Evolutionary conservation across 2,329 filamentous ascomycete genomes (phyloP).

Genomic region (Fusarium nodosum): DNA sequence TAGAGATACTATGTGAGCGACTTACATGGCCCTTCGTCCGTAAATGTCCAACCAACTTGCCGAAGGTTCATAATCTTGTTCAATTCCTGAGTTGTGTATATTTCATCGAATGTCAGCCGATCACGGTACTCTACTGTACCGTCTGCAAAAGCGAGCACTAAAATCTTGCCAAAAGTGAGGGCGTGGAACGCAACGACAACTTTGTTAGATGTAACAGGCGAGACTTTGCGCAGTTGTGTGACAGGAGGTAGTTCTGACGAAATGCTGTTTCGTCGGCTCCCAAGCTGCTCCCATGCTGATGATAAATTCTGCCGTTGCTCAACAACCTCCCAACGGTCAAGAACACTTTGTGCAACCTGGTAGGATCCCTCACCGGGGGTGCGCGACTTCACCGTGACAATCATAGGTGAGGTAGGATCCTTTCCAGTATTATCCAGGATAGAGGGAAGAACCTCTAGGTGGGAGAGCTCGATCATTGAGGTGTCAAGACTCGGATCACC

Average conservation of each 20-base stretch:
- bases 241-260: constrained; percentile 52
- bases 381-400: constrained; percentile 81
- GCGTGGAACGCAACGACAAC: constrained; percentile 76
- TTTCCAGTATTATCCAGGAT: constrained; percentile 71
- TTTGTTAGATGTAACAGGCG: constrained; percentile 79
- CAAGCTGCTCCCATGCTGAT: constrained; percentile 81
- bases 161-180: constrained; percentile 76
- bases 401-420: constrained; percentile 68
- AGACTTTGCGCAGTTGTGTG: constrained; percentile 70
- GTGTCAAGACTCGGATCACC: constrained; percentile 61
- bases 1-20: neutral
- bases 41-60: constrained; percentile 83
- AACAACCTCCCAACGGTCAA: constrained; percentile 87
- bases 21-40: constrained; percentile 74
- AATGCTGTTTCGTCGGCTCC: constrained; percentile 69
- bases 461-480: constrained; percentile 75
- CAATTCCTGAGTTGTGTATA: constrained; percentile 74
- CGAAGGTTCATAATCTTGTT: constrained; percentile 77
- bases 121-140: constrained; percentile 86
- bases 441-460: constrained; percentile 79
- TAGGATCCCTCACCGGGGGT: constrained; percentile 67
- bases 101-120: constrained; percentile 76
- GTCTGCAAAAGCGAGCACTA: constrained; percentile 83
- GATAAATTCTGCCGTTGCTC: constrained; percentile 77
- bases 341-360: constrained; percentile 77